Evolutionary conservation across 345 rosid species (phyloP).

Genomic region (Tarenaya hassleriana): DNA sequence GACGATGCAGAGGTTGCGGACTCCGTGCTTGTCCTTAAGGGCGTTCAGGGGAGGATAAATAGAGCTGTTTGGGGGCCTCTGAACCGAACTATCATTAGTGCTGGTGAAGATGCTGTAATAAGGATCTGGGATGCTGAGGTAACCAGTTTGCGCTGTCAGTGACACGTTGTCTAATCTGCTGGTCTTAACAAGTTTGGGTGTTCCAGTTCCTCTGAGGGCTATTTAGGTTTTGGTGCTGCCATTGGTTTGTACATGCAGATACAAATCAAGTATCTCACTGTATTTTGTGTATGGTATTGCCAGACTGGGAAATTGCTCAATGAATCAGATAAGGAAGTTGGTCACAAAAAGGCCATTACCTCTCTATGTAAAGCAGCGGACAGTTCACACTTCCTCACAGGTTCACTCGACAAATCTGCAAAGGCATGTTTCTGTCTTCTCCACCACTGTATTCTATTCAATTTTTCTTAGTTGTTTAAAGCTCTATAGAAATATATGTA

Average conservation of each 20-base stretch:
- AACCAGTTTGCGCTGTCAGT: too few relatives aligned
- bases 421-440: constrained; percentile 47
- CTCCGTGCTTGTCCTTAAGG: constrained; percentile 56
- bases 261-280: not conserved
- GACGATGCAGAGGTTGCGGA: constrained; percentile 53
- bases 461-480: too few relatives aligned
- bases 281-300: constrained; percentile 1
- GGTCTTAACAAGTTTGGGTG: not conserved
- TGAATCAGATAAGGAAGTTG: constrained; percentile 60
- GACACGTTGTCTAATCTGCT: too few relatives aligned
- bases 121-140: constrained; percentile 99
- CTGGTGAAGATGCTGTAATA: constrained; percentile 76
- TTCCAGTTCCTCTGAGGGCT: not conserved
- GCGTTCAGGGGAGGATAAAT: constrained; percentile 65
- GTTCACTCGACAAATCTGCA: constrained; percentile 92
- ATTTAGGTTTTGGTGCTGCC: not conserved
- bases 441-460: not conserved
- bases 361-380: constrained; percentile 77
- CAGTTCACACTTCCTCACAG: constrained; percentile 79
- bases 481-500: not conserved
- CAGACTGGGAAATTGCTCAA: constrained; percentile 85
- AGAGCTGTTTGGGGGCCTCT: constrained; percentile 97
- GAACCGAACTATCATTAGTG: constrained; percentile 71
- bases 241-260: not conserved
- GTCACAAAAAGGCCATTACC: constrained; percentile 80